Evolutionary conservation across 2,329 filamentous ascomycete species (phyloP), one percentile per base, ranked within the genome.

Genomic region (Dichotomopilus funicola): DNA sequence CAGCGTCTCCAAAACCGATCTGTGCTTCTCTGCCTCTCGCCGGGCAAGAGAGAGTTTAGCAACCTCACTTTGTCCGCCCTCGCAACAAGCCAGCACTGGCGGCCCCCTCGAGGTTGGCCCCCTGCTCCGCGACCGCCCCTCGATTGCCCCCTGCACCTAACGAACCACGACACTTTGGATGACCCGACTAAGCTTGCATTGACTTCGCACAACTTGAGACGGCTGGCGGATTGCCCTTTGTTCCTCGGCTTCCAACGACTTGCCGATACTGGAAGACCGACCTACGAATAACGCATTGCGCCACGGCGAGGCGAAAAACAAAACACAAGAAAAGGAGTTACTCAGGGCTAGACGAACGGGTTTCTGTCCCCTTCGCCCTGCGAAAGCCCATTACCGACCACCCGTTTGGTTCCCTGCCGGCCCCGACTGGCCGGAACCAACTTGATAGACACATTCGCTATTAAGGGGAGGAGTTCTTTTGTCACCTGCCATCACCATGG

Each of bases 401-500:
- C 27, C 40, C 19, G 19, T 31, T n/a, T 31, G 27, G 45, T 41
- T 44, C 13, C 9, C 49, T 31, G 49, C 45, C 43, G 35, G 35
- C 45, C 7, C 44, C 40, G 38, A 36, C 44, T 49, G 38, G 40
- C 44, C 52, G 43, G 38, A 27, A 33, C 31, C 13, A 33, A 41
- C 19, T 12, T 38, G 37, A 9, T 33, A 33, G 10, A 3, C n/a
- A 11, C 46, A 49, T 35, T 27, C 19, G 19, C 19, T 27, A 27
- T 27, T 27, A 27, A 27, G 19, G 19, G 5, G 40, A 54, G 34
- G 19, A 49, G 34, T 34, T 19, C 41, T n/a, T 59, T 59, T 46
- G 63, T 62, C 35, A 65, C 68, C 55, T 68, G 76, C 78, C 74
- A 70, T 78, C 54, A 73, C 73, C 62, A 78, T 84, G 67, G 81